phyloP scores from a whole-genome alignment of 495 filamentous ascomycete genomes.

The Hyaloscypha hepaticicola region DNA sequence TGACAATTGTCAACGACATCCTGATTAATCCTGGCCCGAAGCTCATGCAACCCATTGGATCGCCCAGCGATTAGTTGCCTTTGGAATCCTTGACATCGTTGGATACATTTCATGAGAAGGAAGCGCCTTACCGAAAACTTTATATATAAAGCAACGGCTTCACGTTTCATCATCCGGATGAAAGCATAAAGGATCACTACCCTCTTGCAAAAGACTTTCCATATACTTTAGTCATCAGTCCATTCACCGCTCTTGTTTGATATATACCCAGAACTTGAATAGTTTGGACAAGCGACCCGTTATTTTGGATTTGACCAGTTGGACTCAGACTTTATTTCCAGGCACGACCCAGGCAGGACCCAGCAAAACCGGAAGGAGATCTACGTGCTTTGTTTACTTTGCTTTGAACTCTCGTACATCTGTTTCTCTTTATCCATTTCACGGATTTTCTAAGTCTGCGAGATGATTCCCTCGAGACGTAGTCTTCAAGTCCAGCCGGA shows the following conservation, averaged over 20 bases:
- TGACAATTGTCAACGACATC: not conserved
- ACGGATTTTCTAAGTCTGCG: conserved; percentile 14
- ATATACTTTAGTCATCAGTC: conserved; percentile 18
- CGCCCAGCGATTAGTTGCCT: conserved; percentile 8
- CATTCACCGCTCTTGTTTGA: conserved; percentile 24
- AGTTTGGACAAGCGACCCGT: conserved; percentile 23
- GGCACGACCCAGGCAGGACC: too few species aligned
- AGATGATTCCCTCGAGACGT: conserved; percentile 33
- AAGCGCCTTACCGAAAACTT: conserved; percentile 16
- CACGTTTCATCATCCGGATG: conserved; percentile 9
- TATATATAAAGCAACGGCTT: conserved; percentile 28
- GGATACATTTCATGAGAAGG: conserved; percentile 1
- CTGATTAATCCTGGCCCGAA: conserved; percentile 2
- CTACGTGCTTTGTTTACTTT: conserved; percentile 23
- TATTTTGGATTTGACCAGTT: conserved; percentile 15
- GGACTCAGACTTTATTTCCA: conserved; percentile 8
- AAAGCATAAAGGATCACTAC: conserved; percentile 19
- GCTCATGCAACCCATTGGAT: conserved; percentile 2
- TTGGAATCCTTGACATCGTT: conserved; percentile 6
- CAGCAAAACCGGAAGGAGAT: conserved; percentile 9
- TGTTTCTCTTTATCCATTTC: conserved; percentile 22
- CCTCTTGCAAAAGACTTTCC: not conserved
- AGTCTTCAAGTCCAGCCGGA: conserved; percentile 31
- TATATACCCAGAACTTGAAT: not conserved
- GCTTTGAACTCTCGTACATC: conserved; percentile 26